These are phyloP conservation scores for Flaveria linearis DNA, from an alignment of 129 eudicot genomes.

Conservation along the genomic window DNA sequence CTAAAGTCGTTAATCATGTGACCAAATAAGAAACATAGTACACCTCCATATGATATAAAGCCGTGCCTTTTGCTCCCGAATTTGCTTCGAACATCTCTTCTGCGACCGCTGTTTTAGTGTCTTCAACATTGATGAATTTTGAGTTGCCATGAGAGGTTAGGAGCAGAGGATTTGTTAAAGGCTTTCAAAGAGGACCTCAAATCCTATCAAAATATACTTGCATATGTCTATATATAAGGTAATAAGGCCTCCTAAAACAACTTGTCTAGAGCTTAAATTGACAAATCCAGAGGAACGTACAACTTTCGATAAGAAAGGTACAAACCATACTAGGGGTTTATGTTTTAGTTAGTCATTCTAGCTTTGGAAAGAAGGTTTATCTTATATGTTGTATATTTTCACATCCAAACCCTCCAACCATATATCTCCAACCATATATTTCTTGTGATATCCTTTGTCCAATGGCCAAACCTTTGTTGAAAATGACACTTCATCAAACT, in stretches of 20 bases:
- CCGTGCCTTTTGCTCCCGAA: conserved; percentile 59
- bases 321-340: not conserved
- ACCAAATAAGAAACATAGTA: conserved; percentile 62
- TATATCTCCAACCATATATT: too few relatives aligned
- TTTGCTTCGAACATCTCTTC: conserved; percentile 57
- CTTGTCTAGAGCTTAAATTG: conserved; percentile 1
- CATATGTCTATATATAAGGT: conserved; percentile 19
- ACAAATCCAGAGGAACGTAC: conserved; percentile 12
- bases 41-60: conserved; percentile 90
- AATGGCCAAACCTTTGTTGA: conserved; percentile 24
- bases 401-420: not conserved
- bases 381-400: conserved; percentile 16
- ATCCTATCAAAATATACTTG: not conserved
- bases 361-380: not conserved
- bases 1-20: conserved; percentile 45
- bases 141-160: conserved; percentile 33
- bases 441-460: conserved; percentile 16
- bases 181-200: not conserved
- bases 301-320: not conserved
- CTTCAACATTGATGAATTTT: conserved; percentile 36
- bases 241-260: conserved; percentile 3
- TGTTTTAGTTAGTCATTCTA: not conserved
- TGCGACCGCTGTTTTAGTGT: conserved; percentile 44
- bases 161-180: conserved; percentile 16
- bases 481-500: conserved; percentile 24